Evolutionary conservation across 176 grass and related monocot genomes (phyloP).

Genomic region (Hordeum marinum): DNA sequence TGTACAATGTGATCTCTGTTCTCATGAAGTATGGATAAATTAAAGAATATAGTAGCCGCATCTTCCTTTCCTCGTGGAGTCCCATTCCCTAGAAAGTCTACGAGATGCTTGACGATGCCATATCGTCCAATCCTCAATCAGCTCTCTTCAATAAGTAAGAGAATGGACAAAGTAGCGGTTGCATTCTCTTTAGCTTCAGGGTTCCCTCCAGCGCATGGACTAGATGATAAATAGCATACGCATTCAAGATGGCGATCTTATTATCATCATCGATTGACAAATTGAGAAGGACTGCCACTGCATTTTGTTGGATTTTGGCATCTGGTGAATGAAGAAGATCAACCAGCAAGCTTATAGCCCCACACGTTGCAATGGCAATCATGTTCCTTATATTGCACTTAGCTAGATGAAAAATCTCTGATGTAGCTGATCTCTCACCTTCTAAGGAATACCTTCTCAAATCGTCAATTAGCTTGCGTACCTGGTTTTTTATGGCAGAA

Average conservation of each 20-base stretch:
- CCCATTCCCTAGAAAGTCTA: too few species aligned
- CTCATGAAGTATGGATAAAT: too few species aligned
- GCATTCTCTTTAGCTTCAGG: background rate
- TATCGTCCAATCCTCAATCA: too few species aligned
- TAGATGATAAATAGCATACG: slow-evolving; percentile 53
- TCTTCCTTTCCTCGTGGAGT: too few species aligned
- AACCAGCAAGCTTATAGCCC: slow-evolving; percentile 59
- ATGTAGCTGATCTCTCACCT: slow-evolving; percentile 33
- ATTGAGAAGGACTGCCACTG: too few species aligned
- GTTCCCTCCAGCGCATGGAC: slow-evolving; percentile 30
- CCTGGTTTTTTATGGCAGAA: too few species aligned
- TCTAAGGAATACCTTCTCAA: slow-evolving; percentile 55
- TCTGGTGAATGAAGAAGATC: slow-evolving; percentile 47
- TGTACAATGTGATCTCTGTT: too few species aligned
- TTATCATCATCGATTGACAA: slow-evolving; percentile 60
- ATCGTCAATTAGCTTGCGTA: too few species aligned
- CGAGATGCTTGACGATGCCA: too few species aligned
- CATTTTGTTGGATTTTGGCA: too few species aligned
- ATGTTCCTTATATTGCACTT: slow-evolving; percentile 58
- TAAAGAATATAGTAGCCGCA: too few species aligned
- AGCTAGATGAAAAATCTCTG: slow-evolving; percentile 52
- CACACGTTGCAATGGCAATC: slow-evolving; percentile 48
- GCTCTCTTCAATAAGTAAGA: too few species aligned
- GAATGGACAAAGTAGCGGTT: slow-evolving; percentile 42
- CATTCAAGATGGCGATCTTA: slow-evolving; percentile 58